Base-by-base conservation (phyloP, 805 yeast genomes). In the Starmerella vaccinii region DNA sequence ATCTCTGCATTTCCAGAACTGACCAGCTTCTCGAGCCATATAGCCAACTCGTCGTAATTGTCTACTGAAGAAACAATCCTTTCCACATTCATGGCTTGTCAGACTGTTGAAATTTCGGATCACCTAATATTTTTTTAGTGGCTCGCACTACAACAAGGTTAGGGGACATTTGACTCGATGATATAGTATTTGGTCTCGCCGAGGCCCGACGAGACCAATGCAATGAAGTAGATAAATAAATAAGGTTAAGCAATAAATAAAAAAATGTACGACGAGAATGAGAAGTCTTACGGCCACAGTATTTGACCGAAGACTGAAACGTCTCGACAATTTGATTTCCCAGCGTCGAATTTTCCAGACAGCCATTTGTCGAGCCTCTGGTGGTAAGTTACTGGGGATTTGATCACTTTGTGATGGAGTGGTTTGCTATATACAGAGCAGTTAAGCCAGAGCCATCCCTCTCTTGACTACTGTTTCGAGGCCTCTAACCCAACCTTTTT, bases 401-500 rank as follows among this genome's bases (percentile, higher is more conserved):
- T 22, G 13, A 9, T 19, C 21, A 8, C 8, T 23, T 10, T 29
- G 29, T 13, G 23, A 12, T 8, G 30, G 23, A 7, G 10, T 16
- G 40, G 23, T 34, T 3, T 19, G 2, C 34, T 41, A 40, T 40
- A 24, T 48, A 33, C 46, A 40, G 21, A 7, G 5, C 32, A 33
- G 16, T 37, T 41, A 60, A 2, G 63, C 63, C 16, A 60, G 49
- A 5, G 63, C 62, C 49, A 51, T 51, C 22, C 63, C 63, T 21
- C 74, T 75, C 59, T 77, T 76, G 29, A 84, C 72, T 2, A 82
- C 81, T 48, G 74, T 79, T 24, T 88, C 88, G 43, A 88, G 70
- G 2, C 92, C 95, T 60, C 79, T 81, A 24, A 87, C 81, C 87
- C 94, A 87, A 4, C 84, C 74, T 59, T 82, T 81, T n/a, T 76